These are phyloP conservation scores for Oldenlandia corymbosa DNA, from an alignment of 257 asterid species.

Conservation along the genomic window DNA sequence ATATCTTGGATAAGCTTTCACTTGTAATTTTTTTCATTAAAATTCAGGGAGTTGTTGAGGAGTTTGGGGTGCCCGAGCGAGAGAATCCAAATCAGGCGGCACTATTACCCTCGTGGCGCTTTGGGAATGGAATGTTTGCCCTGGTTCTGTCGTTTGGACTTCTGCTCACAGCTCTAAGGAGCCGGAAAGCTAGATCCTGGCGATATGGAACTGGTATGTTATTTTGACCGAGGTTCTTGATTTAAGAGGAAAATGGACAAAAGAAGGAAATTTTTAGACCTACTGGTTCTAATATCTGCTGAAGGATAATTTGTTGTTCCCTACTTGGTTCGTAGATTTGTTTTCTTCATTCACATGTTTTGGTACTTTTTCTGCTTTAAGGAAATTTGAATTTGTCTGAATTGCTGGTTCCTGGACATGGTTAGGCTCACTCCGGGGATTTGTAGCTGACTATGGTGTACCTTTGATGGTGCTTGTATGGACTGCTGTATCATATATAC, in stretches of 20 bases:
- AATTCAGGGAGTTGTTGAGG: slow-evolving; percentile 85
- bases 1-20: background rate
- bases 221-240: slow-evolving; percentile 1
- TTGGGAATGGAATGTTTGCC: slow-evolving; percentile 97
- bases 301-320: background rate
- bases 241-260: background rate
- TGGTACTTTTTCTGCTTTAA: background rate
- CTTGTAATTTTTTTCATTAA: background rate
- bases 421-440: slow-evolving; percentile 83
- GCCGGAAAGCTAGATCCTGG: slow-evolving; percentile 95
- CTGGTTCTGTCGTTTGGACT: slow-evolving; percentile 89
- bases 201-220: slow-evolving; percentile 83
- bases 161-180: slow-evolving; percentile 71
- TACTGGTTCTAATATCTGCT: background rate
- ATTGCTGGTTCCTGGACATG: slow-evolving; percentile 20
- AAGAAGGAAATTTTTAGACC: background rate
- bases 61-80: slow-evolving; percentile 74
- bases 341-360: background rate
- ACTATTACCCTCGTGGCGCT: slow-evolving; percentile 75
- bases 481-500: slow-evolving; percentile 87
- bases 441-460: slow-evolving; percentile 93
- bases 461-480: slow-evolving; percentile 91
- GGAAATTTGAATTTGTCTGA: background rate
- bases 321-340: no score
- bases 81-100: slow-evolving; percentile 54